A percentile compares a stretch with the other conserved stretches of the same genome.
These are phyloP conservation scores for Chlamydomonas reinhardtii DNA, from an alignment of 163 green algal species.

Conservation along the genomic window DNA sequence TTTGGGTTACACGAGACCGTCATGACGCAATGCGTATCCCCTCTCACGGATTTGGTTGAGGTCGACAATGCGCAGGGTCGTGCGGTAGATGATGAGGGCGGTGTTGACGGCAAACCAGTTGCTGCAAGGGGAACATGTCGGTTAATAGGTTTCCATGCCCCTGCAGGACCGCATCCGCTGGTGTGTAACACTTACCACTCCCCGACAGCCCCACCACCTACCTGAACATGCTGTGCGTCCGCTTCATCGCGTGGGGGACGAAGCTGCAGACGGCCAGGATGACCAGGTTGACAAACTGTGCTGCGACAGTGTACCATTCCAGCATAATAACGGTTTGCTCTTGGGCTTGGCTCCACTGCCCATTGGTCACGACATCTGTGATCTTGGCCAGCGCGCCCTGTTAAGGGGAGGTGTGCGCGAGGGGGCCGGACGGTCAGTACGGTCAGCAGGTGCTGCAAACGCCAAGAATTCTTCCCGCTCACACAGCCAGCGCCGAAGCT, in stretches of 20 bases:
- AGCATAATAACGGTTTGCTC: constrained; percentile 33
- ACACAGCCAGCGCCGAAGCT: too few relatives aligned
- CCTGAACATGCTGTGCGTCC: too few relatives aligned
- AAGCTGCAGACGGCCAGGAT: neutral
- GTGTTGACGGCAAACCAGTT: constrained; percentile 31
- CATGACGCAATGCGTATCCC: neutral
- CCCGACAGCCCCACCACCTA: too few relatives aligned
- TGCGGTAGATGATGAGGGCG: constrained; percentile 12
- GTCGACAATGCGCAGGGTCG: constrained; percentile 2
- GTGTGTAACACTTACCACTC: too few relatives aligned
- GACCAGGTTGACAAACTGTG: constrained; percentile 24
- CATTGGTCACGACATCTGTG: neutral
- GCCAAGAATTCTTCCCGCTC: too few relatives aligned
- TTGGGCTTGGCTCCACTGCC: neutral
- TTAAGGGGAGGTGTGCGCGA: neutral
- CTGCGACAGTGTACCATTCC: constrained; percentile 27
- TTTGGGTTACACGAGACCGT: too few relatives aligned
- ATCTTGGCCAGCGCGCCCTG: constrained; percentile 34
- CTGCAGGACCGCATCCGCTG: too few relatives aligned
- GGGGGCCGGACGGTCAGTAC: too few relatives aligned
- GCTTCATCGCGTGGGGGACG: too few relatives aligned
- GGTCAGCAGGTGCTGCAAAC: too few relatives aligned
- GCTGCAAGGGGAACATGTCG: neutral
- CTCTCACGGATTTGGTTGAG: neutral
- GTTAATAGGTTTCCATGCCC: too few relatives aligned